Percentiles rank a stretch among this genome's conserved stretches.
phyloP scores from a whole-genome alignment of 768 basidiomycete species.

The Podaxis sp. region DNA sequence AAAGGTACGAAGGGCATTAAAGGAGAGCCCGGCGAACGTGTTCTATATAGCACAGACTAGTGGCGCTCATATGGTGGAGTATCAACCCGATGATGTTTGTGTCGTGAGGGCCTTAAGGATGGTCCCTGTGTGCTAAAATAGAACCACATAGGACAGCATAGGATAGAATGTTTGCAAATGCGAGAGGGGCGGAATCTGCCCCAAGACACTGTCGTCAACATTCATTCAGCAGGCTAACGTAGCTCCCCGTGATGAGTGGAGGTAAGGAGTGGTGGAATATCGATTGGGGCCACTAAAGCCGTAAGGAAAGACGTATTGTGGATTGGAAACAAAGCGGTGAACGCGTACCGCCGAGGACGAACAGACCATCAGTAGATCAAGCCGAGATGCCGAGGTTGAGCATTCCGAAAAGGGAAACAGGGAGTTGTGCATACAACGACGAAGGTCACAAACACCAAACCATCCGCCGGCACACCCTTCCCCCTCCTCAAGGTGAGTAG shows the following conservation, averaged over 20 bases:
- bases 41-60: background rate
- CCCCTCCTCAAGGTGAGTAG: slow-evolving; percentile 26
- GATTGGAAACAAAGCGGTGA: background rate
- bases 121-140: background rate
- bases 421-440: background rate
- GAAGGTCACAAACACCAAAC: background rate
- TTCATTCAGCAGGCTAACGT: background rate
- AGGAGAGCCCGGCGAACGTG: too few relatives aligned
- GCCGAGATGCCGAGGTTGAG: slow-evolving; percentile 10
- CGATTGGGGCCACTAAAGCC: background rate
- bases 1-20: background rate
- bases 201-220: background rate
- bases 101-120: background rate
- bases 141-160: background rate
- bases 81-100: background rate
- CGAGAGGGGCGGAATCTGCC: background rate
- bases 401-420: slow-evolving; percentile 13
- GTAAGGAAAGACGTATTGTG: background rate
- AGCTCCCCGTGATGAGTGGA: too few relatives aligned
- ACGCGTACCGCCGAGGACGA: background rate
- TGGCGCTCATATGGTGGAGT: background rate
- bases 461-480: slow-evolving; percentile 2
- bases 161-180: background rate
- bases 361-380: background rate
- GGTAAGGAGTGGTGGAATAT: too few relatives aligned